These are phyloP conservation scores for Trichomonas gallinae DNA, from an alignment of 208 protist genomes.

Conservation along the genomic window DNA sequence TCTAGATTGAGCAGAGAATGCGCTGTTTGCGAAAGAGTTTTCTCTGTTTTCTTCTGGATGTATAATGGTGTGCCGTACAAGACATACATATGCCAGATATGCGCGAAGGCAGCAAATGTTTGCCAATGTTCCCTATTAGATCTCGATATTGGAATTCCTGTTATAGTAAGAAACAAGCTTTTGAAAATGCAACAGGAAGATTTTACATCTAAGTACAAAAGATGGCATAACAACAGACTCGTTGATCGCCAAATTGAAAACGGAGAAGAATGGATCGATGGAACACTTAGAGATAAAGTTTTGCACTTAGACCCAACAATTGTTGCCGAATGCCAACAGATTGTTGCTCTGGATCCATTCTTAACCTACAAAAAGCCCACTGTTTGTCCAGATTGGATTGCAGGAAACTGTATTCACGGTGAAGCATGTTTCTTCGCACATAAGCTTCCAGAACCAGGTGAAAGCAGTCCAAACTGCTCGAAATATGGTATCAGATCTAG, in stretches of 20 bases:
- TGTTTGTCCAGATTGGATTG: not conserved
- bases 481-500: not conserved
- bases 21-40: not conserved
- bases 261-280: not conserved
- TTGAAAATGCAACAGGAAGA: not conserved
- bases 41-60: slow-evolving; percentile 3
- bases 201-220: not conserved
- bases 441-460: not conserved
- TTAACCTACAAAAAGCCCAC: not conserved
- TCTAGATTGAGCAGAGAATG: not conserved
- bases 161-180: not conserved
- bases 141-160: slow-evolving; percentile 5
- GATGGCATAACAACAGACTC: not conserved
- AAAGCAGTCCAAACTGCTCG: not conserved
- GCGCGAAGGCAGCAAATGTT: not conserved
- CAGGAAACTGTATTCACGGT: not conserved
- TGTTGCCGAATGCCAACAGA: not conserved
- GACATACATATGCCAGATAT: slow-evolving; percentile 13
- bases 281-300: not conserved
- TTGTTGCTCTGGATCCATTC: not conserved
- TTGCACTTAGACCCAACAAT: not conserved
- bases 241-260: not conserved
- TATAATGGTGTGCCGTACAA: not conserved
- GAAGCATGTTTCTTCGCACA: not conserved
- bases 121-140: not conserved